Base-by-base conservation (phyloP, 176 grass and related monocot species). In the Oryza punctata region DNA sequence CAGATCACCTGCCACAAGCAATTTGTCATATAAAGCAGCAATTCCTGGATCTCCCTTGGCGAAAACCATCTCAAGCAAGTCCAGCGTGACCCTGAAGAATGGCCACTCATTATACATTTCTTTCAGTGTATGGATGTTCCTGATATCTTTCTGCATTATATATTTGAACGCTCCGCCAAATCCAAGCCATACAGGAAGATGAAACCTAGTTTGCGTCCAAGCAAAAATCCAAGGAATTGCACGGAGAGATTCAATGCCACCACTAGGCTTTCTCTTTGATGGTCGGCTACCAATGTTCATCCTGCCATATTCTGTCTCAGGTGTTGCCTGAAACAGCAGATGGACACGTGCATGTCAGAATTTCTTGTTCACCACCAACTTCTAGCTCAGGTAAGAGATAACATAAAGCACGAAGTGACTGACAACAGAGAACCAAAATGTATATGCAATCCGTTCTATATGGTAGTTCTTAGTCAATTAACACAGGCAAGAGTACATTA, bases 231-330 rank as follows among this genome's bases (percentile, higher is more conserved):
- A 99, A 72, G 96, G 96, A 67, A 99, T 99, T 44, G 96, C 96
- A 76, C 96, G 96, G 52, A 99, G 93, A 0, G 93, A 93, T 85
- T 99, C 93, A 70, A 99, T 99, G 50, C 96, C 96, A 64, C 93
- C 93, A 77, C 96, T 99, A 64, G 96, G 96, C 81, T 96, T 99
- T 80, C 96, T 83, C 85, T 99, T 99, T 0, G 96, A 99, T 45
- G 93, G 96, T n/a, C 96, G 91, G 86, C 96, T 99, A 12, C 96
- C 96, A 76, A 99, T 99, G 70, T 99, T 99, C 96, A 99, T 99
- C 83, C 93, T 95, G 71, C 96, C 96, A 75, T 99, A 99, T 90
- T 99, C 96, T 32, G 88, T 88, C 52, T 96, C 96, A 52, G 96
- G 93, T 71, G 96, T 99, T 25, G 96, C 96, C 93, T 99, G 86